Conservation (phyloP, 148 eudicot genomes). For the Salicornia ramosissima region DNA sequence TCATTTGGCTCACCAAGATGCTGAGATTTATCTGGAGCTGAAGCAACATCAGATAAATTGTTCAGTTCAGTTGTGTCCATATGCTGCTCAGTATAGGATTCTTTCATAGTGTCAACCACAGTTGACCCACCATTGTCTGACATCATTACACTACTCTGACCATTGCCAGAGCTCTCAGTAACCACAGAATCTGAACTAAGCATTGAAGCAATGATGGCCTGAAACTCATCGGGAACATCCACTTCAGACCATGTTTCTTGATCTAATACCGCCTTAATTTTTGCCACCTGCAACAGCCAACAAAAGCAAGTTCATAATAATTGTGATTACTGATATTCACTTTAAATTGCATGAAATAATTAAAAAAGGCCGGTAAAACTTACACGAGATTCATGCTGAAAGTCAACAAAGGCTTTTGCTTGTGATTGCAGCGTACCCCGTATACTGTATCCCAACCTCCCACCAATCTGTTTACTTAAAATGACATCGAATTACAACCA, state of each 20-base stretch:
- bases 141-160: slow-evolving; percentile 28
- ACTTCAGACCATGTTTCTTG: slow-evolving; percentile 98
- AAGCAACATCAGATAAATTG: slow-evolving; percentile 33
- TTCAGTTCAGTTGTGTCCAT: slow-evolving; percentile 31
- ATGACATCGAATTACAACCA: slow-evolving; percentile 32
- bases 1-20: slow-evolving; percentile 33
- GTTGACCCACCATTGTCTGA: slow-evolving; percentile 37
- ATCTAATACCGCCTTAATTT: slow-evolving; percentile 88
- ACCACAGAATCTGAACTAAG: slow-evolving; percentile 42
- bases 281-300: slow-evolving; percentile 59
- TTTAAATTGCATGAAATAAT: not conserved
- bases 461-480: slow-evolving; percentile 77
- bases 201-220: slow-evolving; percentile 69
- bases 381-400: slow-evolving; percentile 96
- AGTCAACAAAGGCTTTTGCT: slow-evolving; percentile 90
- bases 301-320: slow-evolving; percentile 17
- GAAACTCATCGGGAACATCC: slow-evolving; percentile 96
- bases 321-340: not conserved
- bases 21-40: slow-evolving; percentile 29
- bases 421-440: slow-evolving; percentile 98
- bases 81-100: slow-evolving; percentile 36
- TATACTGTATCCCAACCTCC: slow-evolving; percentile 98
- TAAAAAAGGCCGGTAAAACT: slow-evolving; percentile 21
- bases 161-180: slow-evolving; percentile 29
- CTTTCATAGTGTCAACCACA: slow-evolving; percentile 22